A percentile compares a stretch with the other conserved stretches of the same genome.
These are phyloP conservation scores for Artemisia argyi DNA, from an alignment of 129 eudicot genomes.

Conservation along the genomic window DNA sequence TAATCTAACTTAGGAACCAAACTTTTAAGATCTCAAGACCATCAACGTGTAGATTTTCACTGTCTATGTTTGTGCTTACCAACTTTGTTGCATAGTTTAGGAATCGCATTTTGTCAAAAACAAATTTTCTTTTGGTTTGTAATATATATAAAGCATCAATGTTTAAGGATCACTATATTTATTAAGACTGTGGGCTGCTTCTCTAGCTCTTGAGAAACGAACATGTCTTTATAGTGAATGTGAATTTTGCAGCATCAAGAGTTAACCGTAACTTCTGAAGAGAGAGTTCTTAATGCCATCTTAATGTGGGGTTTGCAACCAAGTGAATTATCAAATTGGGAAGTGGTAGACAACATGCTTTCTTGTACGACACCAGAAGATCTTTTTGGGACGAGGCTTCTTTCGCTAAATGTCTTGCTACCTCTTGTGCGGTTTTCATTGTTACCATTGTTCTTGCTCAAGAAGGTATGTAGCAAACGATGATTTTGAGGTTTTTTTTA, in stretches of 20 bases:
- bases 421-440: constrained; percentile 83
- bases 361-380: constrained; percentile 41
- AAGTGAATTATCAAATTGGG: constrained; percentile 68
- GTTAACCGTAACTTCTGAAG: constrained; percentile 94
- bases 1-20: no score
- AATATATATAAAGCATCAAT: neutral
- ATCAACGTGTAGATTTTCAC: no score
- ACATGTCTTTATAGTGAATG: constrained; percentile 38
- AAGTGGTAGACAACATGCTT: constrained; percentile 57
- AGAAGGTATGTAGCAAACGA: constrained; percentile 54
- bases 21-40: no score
- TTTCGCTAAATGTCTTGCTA: constrained; percentile 47
- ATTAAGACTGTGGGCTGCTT: constrained; percentile 41
- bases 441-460: constrained; percentile 58
- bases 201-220: constrained; percentile 38
- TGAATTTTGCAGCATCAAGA: constrained; percentile 86
- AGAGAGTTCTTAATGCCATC: constrained; percentile 81
- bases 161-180: constrained; percentile 10
- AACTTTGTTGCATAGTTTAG: neutral
- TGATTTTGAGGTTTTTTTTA: constrained; percentile 15
- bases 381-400: constrained; percentile 64
- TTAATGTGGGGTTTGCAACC: constrained; percentile 79
- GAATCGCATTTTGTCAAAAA: neutral
- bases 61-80: no score
- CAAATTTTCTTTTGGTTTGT: neutral